Percentiles rank a stretch among this genome's conserved stretches.
These are phyloP conservation scores for Jackrogersella multiformis DNA, from an alignment of 495 filamentous ascomycete genomes.

Conservation along the genomic window DNA sequence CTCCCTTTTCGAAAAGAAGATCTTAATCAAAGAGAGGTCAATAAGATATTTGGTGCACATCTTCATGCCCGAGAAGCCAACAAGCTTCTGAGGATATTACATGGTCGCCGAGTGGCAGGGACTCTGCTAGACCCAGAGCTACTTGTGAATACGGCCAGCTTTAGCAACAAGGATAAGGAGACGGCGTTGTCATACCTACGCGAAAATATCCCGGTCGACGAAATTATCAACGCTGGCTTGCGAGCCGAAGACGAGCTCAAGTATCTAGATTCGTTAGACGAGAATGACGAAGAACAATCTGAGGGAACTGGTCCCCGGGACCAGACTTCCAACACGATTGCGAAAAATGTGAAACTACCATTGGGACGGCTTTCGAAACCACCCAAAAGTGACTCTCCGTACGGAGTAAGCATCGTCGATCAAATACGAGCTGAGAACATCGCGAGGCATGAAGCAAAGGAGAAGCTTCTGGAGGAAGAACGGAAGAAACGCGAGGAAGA, in stretches of 20 bases:
- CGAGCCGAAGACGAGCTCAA: conserved; percentile 66
- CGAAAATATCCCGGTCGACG: conserved; percentile 73
- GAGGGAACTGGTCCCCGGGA: conserved; percentile 44
- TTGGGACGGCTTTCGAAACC: conserved; percentile 34
- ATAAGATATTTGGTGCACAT: conserved; percentile 67
- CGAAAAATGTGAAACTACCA: conserved; percentile 40
- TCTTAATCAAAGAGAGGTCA: conserved; percentile 65
- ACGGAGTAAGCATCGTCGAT: conserved; percentile 61
- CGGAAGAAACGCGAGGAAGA: conserved; percentile 60
- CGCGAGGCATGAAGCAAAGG: conserved; percentile 50
- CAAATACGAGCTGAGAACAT: conserved; percentile 57
- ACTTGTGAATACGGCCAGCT: conserved; percentile 45
- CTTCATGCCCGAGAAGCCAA: conserved; percentile 66
- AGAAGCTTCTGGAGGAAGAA: conserved; percentile 53
- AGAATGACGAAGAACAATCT: conserved; percentile 34
- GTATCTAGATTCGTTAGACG: conserved; percentile 59
- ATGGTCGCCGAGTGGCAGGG: conserved; percentile 77
- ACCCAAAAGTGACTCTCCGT: conserved; percentile 47
- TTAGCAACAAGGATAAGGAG: conserved; percentile 46
- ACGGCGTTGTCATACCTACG: conserved; percentile 75
- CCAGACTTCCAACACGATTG: conserved; percentile 54
- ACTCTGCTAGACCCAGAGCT: conserved; percentile 69
- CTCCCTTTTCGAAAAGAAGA: conserved; percentile 57
- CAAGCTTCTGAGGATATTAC: conserved; percentile 71
- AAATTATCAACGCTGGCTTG: conserved; percentile 67